Evolutionary conservation across 2,329 filamentous ascomycete species (phyloP).

Genomic region (Aspergillus hiratsukae): DNA sequence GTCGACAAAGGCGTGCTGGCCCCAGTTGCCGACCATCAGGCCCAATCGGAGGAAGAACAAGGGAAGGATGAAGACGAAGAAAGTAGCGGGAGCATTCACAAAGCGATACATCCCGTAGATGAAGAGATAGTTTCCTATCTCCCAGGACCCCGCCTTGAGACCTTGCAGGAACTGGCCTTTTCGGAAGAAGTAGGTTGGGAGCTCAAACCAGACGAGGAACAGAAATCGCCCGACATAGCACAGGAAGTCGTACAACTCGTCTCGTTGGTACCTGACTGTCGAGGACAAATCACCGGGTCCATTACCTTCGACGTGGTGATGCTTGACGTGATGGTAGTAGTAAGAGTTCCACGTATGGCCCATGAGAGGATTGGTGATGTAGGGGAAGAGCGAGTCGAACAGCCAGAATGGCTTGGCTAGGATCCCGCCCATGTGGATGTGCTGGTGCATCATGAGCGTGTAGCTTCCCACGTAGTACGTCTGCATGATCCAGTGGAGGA

Average conservation of each 20-base stretch:
- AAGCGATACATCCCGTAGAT: slow-evolving; percentile 50
- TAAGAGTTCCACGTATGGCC: slow-evolving; percentile 84
- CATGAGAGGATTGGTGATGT: slow-evolving; percentile 69
- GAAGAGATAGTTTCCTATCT: slow-evolving; percentile 53
- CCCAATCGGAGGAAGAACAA: slow-evolving; percentile 63
- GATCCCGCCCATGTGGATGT: slow-evolving; percentile 73
- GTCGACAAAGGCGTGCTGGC: slow-evolving; percentile 77
- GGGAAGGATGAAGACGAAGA: slow-evolving; percentile 64
- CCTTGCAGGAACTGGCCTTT: slow-evolving; percentile 57
- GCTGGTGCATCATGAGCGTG: slow-evolving; percentile 79
- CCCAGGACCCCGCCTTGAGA: slow-evolving; percentile 56
- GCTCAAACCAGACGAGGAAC: slow-evolving; percentile 68
- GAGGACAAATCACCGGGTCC: slow-evolving; percentile 71
- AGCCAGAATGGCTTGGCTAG: slow-evolving; percentile 51
- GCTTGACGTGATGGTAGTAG: slow-evolving; percentile 81
- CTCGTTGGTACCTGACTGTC: slow-evolving; percentile 71
- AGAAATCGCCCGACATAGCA: slow-evolving; percentile 70
- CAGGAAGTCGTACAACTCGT: slow-evolving; percentile 62
- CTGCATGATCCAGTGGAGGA: slow-evolving; percentile 63
- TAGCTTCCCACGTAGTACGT: slow-evolving; percentile 67
- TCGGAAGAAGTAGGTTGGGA: slow-evolving; percentile 67
- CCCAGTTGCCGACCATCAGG: slow-evolving; percentile 80
- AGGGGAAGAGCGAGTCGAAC: slow-evolving; percentile 66
- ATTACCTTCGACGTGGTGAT: slow-evolving; percentile 78
- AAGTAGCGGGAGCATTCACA: slow-evolving; percentile 51